phyloP scores from a whole-genome alignment of 139 green algal species.

The Tetraselmis striata region DNA sequence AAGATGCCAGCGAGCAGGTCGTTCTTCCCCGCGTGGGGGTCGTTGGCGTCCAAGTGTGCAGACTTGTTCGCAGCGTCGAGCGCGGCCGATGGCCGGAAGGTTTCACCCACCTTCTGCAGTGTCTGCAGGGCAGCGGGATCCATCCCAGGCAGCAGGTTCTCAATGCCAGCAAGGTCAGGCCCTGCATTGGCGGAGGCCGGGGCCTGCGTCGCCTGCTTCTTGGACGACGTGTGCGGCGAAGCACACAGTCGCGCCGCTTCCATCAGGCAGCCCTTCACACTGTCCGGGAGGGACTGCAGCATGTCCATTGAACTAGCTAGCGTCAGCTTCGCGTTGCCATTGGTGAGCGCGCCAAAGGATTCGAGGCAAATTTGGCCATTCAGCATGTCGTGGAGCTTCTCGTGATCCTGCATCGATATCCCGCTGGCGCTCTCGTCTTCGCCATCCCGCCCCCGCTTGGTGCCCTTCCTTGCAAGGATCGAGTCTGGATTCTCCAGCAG shows the following conservation, averaged over 20 bases:
- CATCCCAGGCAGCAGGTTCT: neutral
- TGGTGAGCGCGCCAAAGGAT: neutral
- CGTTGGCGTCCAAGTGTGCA: neutral
- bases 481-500: conserved; percentile 21
- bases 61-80: no score
- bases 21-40: no score
- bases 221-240: neutral
- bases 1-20: neutral
- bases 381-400: neutral
- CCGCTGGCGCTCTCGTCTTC: neutral
- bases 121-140: neutral
- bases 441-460: neutral
- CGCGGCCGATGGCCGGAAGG: neutral
- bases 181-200: no score
- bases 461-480: neutral
- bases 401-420: neutral
- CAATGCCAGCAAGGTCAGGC: neutral
- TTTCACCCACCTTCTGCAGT: neutral
- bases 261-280: conserved; percentile 6
- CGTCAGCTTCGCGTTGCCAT: neutral
- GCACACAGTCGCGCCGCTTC: conserved; percentile 12
- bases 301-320: conserved; percentile 3
- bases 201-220: no score
- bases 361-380: neutral
- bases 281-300: conserved; percentile 3